phyloP scores from a whole-genome alignment of 805 yeast genomes.

The Ogataea henricii region DNA sequence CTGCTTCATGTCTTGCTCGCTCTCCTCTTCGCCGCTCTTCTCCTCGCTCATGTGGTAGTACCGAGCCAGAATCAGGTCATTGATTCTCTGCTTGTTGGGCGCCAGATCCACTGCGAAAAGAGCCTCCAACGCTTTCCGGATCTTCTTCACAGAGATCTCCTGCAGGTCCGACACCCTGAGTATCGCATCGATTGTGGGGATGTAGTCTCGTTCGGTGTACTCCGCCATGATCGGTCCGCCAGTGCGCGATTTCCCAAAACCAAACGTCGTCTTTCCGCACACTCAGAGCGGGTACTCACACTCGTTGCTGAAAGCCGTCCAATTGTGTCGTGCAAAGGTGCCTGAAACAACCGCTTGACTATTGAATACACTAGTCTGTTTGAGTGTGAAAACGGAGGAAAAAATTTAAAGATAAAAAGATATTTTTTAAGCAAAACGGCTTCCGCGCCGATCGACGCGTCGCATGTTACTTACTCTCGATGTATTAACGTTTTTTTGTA shows the following conservation, averaged over 20 bases:
- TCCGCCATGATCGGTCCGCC: constrained; percentile 1
- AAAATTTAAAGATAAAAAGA: background rate
- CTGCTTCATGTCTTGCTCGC: constrained; percentile 17
- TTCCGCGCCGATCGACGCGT: background rate
- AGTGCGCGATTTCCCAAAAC: too few relatives aligned
- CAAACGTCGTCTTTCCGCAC: too few relatives aligned
- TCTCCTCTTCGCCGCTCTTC: constrained; percentile 13
- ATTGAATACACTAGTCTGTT: too few relatives aligned
- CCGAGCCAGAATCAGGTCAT: constrained; percentile 59
- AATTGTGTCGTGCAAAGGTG: too few relatives aligned
- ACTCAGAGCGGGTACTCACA: too few relatives aligned
- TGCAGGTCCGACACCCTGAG: constrained; percentile 69
- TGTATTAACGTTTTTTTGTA: background rate
- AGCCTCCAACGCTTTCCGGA: constrained; percentile 72
- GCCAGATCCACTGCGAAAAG: constrained; percentile 58
- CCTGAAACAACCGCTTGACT: too few relatives aligned
- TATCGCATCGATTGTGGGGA: constrained; percentile 74
- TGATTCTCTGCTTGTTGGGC: constrained; percentile 54
- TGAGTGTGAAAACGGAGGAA: background rate
- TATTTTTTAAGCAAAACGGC: too few relatives aligned
- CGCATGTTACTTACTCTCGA: background rate
- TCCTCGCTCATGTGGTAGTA: constrained; percentile 50
- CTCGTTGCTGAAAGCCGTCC: too few relatives aligned
- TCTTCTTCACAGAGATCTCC: constrained; percentile 67
- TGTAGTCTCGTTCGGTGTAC: constrained; percentile 36